Evolutionary conservation across 139 green algal species (phyloP).

Genomic region (Pycnococcus provasolii): DNA sequence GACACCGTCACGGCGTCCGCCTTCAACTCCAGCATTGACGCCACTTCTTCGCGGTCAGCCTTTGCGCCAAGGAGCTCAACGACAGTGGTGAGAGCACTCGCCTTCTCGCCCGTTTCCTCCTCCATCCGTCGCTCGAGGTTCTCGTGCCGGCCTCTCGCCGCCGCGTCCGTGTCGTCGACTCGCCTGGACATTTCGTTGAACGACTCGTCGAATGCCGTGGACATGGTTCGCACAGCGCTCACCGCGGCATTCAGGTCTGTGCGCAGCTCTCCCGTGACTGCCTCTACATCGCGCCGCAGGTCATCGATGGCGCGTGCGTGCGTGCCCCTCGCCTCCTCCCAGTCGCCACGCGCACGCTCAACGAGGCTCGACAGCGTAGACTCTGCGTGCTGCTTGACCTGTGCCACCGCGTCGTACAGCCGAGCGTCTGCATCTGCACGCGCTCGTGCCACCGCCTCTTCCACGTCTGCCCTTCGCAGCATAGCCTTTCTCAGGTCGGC

Average conservation of each 20-base stretch:
- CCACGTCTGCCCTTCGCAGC: slow-evolving; percentile 4
- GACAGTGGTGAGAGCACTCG: too few relatives aligned
- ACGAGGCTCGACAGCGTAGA: too few relatives aligned
- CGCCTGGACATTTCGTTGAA: neutral
- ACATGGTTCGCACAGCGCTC: neutral
- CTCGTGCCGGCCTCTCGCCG: neutral
- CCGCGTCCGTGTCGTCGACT: slow-evolving; percentile 1
- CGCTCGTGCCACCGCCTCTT: neutral
- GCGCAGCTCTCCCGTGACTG: too few relatives aligned
- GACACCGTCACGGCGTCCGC: slow-evolving; percentile 23
- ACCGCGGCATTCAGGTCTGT: neutral
- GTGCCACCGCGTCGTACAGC: too few relatives aligned
- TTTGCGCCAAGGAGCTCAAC: neutral
- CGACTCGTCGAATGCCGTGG: neutral
- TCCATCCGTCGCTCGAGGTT: slow-evolving; percentile 1
- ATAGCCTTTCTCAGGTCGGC: neutral
- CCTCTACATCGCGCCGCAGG: too few relatives aligned
- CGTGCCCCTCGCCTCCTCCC: too few relatives aligned
- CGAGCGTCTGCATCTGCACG: neutral
- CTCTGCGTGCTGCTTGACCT: too few relatives aligned
- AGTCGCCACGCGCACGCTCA: too few relatives aligned
- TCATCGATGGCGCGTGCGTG: too few relatives aligned
- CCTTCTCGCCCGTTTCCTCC: too few relatives aligned
- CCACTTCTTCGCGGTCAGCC: neutral
- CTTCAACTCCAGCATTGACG: slow-evolving; percentile 21